Evolutionary conservation across 2,329 filamentous ascomycete genomes (phyloP), one percentile per base, ranked within the genome.

Genomic region (Sarocladiaceae sp.): DNA sequence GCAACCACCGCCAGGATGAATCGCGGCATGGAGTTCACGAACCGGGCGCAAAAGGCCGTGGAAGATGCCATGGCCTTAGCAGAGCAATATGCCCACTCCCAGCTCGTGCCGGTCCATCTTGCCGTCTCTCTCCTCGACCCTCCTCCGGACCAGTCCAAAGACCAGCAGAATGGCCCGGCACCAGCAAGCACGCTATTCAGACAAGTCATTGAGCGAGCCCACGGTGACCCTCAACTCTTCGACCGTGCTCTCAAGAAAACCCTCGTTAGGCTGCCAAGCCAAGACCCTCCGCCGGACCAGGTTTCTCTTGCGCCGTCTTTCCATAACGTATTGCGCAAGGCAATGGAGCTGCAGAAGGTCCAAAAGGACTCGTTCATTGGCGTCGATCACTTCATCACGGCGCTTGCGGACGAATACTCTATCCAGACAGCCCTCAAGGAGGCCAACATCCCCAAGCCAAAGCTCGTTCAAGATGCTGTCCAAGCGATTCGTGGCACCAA

Each of bases 331-430:
- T 74, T 98, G 43, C 80, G 89, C 54, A 80, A 87, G 53, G 89
- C 93, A 2, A 82, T 86, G 62, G 89, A 97, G 24, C 67, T 98
- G 45, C 91, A 94, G 56, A 95, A 94, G 69, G 89, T 90, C n/a
- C 93, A 98, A 58, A 97, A 96, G 58, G 93, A 98, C 62, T 88
- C 82, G 52, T 98, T 82, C 64, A 87, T 98, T 51, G 93, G 91
- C 32, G 83, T 97, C 48, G 93, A 97, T 65, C 93, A 98, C 62
- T 75, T 98, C 43, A 96, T 98, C 58, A 82, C 83, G 50, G 82
- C 87, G 2, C 73, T 96, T 18, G 78, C 83, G 11, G 89, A 97
- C 56, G 93, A 98, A 55, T 52, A 74, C 6, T 71, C 76, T 33
- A 81, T 97, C 45, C 82, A 93, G 62, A 68, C 69, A 40, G 80